Evolutionary conservation across 164 flowering plant genomes (phyloP), one percentile per base, ranked within the genome.

Genomic region (Liquidambar formosana): DNA sequence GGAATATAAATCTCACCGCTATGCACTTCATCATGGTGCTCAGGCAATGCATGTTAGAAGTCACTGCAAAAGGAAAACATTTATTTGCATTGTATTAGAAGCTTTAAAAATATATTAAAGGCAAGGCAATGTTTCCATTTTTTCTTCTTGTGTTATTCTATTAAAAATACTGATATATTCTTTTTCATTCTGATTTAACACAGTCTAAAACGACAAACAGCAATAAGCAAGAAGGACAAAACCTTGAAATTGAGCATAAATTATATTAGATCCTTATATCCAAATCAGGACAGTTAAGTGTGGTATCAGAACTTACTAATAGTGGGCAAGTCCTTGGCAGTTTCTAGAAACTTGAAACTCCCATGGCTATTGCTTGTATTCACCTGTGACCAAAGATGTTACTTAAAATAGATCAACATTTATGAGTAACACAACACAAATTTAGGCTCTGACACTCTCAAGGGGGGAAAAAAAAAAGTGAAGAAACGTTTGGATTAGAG

Each of bases 1-100:
- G 26, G 15, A 63, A 19, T 15, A 64, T 53, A 52, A 45, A 71
- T 68, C 91, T 92, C 71, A 93, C 96, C 71, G 96, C 93, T 69
- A 93, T 91, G 82, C 96, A 93, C 77, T 86, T 89, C 96, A 93
- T 91, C 85, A 80, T 85, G 58, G 92, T 91, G 81, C 72, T 89
- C 59, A 91, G 70, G 80, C 93, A 91, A 68, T 88, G 78, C 18
- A 75, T 60, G 46, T 80, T 81, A 73, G 98, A 89, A 53, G 80
- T 83, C 93, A 91, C 98, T 93, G 89, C n/a, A 78, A 67, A 53
- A 66, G 52, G 21, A 45, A 45, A 72, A 70, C n/a, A 57, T 28
- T 14, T 26, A 18, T 13, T 1, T 19, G 5, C 12, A 43, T 13
- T 5, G 52, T 64, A 63, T 70, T 57, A 46, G 66, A 68, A 58